A percentile compares a stretch with the other conserved stretches of the same genome.
Conservation (phyloP, 108 stramenopile genomes). For the Skeletonema tropicum region DNA sequence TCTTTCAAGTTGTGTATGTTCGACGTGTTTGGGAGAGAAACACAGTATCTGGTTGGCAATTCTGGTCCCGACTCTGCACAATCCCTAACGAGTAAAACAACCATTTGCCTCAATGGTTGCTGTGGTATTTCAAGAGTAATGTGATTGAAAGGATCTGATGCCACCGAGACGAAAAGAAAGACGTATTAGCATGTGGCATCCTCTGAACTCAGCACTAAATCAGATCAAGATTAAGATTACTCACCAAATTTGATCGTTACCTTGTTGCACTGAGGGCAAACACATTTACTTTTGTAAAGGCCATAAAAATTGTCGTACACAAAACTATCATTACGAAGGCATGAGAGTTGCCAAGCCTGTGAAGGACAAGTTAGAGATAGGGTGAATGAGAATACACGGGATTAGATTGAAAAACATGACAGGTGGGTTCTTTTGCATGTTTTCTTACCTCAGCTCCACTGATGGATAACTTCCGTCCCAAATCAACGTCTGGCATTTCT, state of each 20-base stretch:
- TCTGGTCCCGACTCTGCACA: constrained; percentile 6
- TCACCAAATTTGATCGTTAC: constrained; percentile 92
- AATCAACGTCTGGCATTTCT: constrained; percentile 76
- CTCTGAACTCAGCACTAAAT: neutral
- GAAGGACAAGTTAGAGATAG: neutral
- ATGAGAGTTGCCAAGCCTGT: constrained; percentile 70
- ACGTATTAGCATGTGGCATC: neutral
- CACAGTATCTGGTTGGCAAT: constrained; percentile 33
- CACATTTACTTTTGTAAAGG: constrained; percentile 82
- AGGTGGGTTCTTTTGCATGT: neutral
- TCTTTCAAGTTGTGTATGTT: constrained; percentile 33
- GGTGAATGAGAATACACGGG: no score
- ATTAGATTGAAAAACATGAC: neutral
- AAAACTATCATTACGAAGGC: constrained; percentile 75
- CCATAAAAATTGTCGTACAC: constrained; percentile 85
- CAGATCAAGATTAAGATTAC: neutral
- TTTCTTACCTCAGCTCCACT: constrained; percentile 62
- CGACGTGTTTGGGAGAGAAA: constrained; percentile 18
- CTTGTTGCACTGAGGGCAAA: constrained; percentile 85
- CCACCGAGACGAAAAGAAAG: neutral
- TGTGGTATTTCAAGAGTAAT: constrained; percentile 82
- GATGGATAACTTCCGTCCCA: constrained; percentile 63
- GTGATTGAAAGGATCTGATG: constrained; percentile 69
- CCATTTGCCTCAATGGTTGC: constrained; percentile 16
- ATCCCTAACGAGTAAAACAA: constrained; percentile 30